Evolutionary conservation across 805 yeast genomes (phyloP).

Genomic region (Starmerella scarabaei): DNA sequence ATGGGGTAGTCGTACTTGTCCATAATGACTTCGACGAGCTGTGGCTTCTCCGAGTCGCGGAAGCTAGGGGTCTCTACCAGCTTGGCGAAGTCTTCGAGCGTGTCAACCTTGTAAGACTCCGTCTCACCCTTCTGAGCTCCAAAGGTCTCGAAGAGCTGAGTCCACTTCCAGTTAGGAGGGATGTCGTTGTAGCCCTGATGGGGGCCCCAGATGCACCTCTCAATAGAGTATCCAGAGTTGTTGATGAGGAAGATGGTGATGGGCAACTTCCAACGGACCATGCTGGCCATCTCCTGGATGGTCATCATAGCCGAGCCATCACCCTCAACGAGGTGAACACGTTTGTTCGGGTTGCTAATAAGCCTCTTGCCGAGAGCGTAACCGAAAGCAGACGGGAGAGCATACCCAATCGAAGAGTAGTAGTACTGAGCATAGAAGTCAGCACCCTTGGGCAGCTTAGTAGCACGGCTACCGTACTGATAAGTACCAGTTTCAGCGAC

Average conservation of each 20-base stretch:
- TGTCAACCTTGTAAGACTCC: slow-evolving; percentile 28
- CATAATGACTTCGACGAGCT: slow-evolving; percentile 47
- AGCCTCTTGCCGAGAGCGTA: slow-evolving; percentile 46
- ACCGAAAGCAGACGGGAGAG: slow-evolving; percentile 77
- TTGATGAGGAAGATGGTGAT: slow-evolving; percentile 67
- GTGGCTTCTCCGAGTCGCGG: slow-evolving; percentile 29
- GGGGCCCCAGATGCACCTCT: slow-evolving; percentile 73
- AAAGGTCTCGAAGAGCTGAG: slow-evolving; percentile 48
- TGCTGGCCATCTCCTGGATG: slow-evolving; percentile 64
- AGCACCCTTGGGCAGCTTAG: slow-evolving; percentile 44
- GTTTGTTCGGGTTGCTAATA: slow-evolving; percentile 30
- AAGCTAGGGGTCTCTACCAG: slow-evolving; percentile 31
- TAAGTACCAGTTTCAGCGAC: slow-evolving; percentile 75
- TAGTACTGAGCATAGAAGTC: slow-evolving; percentile 48
- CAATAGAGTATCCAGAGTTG: slow-evolving; percentile 83
- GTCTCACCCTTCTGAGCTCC: slow-evolving; percentile 25
- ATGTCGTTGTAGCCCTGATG: slow-evolving; percentile 68
- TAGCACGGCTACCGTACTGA: slow-evolving; percentile 62
- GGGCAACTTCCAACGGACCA: slow-evolving; percentile 43
- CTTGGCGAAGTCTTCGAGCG: slow-evolving; percentile 30
- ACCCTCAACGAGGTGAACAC: slow-evolving; percentile 68
- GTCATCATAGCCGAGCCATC: slow-evolving; percentile 96
- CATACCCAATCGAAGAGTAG: slow-evolving; percentile 79
- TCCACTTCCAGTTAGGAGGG: slow-evolving; percentile 72
- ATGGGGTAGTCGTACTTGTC: slow-evolving; percentile 53